phyloP scores from a whole-genome alignment of 2,329 filamentous ascomycete genomes.

The Botryotinia globosa region DNA sequence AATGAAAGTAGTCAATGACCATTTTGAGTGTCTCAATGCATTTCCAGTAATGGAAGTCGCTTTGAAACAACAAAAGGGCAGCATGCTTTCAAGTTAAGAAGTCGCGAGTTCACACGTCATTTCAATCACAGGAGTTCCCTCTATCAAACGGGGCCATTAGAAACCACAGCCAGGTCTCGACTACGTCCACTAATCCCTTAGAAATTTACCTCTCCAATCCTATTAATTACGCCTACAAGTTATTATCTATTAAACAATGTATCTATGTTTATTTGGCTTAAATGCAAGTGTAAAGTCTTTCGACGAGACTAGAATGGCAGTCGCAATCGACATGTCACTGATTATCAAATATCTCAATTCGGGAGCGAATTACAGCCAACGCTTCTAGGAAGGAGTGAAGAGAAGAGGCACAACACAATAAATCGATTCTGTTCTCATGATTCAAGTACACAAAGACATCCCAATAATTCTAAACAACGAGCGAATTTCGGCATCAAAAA shows the following conservation, averaged over 20 bases:
- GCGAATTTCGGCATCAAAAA: not conserved
- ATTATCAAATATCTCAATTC: not conserved
- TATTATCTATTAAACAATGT: not conserved
- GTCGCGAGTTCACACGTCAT: not conserved
- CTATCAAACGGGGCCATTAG: not conserved
- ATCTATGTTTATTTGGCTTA: slow-evolving; percentile 3
- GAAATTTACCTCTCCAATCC: not conserved
- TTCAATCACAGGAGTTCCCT: not conserved
- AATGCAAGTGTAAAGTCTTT: not conserved
- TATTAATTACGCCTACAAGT: not conserved
- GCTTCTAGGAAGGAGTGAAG: not conserved
- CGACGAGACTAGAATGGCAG: not conserved
- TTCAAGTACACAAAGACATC: not conserved
- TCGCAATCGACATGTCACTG: not conserved
- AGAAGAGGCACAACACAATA: not conserved
- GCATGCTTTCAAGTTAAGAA: not conserved
- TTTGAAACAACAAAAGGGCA: not conserved
- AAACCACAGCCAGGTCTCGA: not conserved
- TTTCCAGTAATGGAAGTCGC: not conserved
- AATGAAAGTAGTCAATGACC: too few relatives aligned
- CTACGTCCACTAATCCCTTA: not conserved
- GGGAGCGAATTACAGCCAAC: not conserved
- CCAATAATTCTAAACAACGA: not conserved
- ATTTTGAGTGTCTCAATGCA: not conserved
- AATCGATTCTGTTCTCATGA: not conserved